These are phyloP conservation scores for Prunus mume DNA, from an alignment of 306 rosid species.

Conservation along the genomic window DNA sequence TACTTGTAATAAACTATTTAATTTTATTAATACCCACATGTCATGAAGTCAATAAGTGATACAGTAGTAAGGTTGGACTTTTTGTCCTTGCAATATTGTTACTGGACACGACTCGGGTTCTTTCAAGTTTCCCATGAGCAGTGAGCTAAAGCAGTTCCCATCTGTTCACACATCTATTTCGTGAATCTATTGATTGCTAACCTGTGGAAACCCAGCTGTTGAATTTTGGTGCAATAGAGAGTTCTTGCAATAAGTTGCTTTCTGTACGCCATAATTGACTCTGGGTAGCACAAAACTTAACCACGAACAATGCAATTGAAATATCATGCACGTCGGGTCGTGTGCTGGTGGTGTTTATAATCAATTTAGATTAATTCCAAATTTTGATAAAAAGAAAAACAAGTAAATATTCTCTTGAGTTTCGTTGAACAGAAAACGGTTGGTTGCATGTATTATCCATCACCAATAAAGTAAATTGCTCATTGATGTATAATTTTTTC, in stretches of 20 bases:
- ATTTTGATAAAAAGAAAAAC: background rate
- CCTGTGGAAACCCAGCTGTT: conserved; percentile 13
- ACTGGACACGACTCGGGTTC: background rate
- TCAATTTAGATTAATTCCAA: background rate
- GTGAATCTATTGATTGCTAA: background rate
- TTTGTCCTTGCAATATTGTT: background rate
- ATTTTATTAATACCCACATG: background rate
- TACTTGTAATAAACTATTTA: background rate
- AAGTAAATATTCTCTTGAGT: background rate
- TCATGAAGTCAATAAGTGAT: background rate
- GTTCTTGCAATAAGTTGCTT: background rate
- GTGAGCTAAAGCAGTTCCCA: background rate
- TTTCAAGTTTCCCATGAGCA: conserved; percentile 6
- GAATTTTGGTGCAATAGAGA: background rate
- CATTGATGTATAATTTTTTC: background rate
- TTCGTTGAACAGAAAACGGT: background rate
- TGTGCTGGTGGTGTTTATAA: background rate
- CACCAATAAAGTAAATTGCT: background rate
- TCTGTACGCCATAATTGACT: background rate
- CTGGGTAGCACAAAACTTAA: background rate
- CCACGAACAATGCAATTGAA: background rate
- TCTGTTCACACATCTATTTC: background rate
- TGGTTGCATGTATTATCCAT: background rate
- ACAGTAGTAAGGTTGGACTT: background rate
- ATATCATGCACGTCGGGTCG: background rate